Base-by-base conservation (phyloP, 306 rosid species). In the Vachellia pachyceras region DNA sequence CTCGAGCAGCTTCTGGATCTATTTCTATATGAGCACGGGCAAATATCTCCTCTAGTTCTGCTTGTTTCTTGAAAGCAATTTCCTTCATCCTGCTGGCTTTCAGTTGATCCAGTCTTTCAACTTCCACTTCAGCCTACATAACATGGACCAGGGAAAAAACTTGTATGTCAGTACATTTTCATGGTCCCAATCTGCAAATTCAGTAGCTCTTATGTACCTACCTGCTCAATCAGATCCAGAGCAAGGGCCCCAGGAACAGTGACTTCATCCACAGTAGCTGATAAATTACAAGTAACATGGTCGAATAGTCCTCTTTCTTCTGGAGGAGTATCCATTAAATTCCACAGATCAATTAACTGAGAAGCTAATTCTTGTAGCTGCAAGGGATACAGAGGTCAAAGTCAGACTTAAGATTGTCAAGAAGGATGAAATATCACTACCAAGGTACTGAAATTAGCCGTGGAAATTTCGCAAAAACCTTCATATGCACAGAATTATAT, bases 1-100 rank as follows among this genome's bases (percentile, higher is more conserved):
- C 97, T 78, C 94, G 89, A n/a, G 99, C 94, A 79, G 87, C 95
- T 82, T 96, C 97, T 15, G 94, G 87, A 77, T 94, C 97, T 82
- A 92, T 82, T 85, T 96, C 99, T 82, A 94, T 55, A 82, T 96
- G 99, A 63, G 97, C 98, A 80, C 61, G 88, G 75, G 90, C 80
- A 85, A 90, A 90, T 85, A 96, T 96, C 75, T 89, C 98, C 65
- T 96, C 97, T 40, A 96, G 99, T 85, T 96, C 99, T 69, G 86
- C 25, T 82, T 96, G 99, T 87, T 89, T 96, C 86, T 96, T 96
- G 76, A 96, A 94, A 55, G 98, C 99, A 87, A 96, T 96, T 87
- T 96, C 99, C 87, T 94, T 96, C 99, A 96, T 96, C 91, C 95
- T 90, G 84, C 99, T 93, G 40, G 97, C 90, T 84, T 96, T 96